phyloP scores from a whole-genome alignment of 225 moss, liverwort and hornwort species.

The Straminergon stramineum region DNA sequence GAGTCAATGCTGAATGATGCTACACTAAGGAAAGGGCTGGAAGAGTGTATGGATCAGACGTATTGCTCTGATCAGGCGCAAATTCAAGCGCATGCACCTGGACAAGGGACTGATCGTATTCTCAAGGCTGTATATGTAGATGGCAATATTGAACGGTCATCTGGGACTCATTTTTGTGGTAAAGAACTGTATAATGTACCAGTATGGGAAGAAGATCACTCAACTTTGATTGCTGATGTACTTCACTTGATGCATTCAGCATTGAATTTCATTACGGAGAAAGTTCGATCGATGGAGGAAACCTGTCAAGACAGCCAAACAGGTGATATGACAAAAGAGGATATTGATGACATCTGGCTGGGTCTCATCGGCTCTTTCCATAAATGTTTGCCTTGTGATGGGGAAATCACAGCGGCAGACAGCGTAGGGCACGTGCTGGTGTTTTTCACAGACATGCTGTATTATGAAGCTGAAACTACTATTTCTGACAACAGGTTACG shows the following conservation, averaged over 20 bases:
- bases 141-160: constrained; percentile 30
- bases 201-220: constrained; percentile 40
- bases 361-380: constrained; percentile 31
- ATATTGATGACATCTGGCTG: constrained; percentile 17
- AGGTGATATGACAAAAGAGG: constrained; percentile 5
- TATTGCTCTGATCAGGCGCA: constrained; percentile 11
- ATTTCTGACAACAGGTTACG: constrained; percentile 37
- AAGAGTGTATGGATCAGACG: constrained; percentile 39
- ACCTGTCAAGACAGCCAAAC: background rate
- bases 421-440: constrained; percentile 55
- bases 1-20: constrained; percentile 48
- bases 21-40: constrained; percentile 27
- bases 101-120: constrained; percentile 3
- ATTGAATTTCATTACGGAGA: constrained; percentile 43
- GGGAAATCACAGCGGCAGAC: constrained; percentile 18
- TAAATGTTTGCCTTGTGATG: constrained; percentile 20
- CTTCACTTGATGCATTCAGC: constrained; percentile 77
- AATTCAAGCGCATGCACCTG: constrained; percentile 13
- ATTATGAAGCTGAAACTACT: constrained; percentile 46
- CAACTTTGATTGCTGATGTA: constrained; percentile 40
- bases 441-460: constrained; percentile 66
- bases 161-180: constrained; percentile 26
- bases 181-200: constrained; percentile 16
- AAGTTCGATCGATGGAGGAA: constrained; percentile 16
- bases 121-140: background rate